Evolutionary conservation across 805 yeast genomes (phyloP).

Genomic region (Kuraishia ogatae): DNA sequence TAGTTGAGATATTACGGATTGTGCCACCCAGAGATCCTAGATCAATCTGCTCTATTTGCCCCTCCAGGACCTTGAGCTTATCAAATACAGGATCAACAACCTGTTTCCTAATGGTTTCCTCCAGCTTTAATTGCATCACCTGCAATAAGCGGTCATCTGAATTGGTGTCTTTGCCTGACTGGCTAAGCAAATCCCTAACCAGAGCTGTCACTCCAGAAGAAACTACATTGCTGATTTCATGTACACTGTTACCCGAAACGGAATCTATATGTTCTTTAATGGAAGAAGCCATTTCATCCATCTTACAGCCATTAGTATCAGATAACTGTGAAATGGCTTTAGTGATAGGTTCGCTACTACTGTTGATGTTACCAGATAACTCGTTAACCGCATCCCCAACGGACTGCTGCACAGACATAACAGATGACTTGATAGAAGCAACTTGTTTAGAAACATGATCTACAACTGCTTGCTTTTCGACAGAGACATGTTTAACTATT

Average conservation of each 20-base stretch:
- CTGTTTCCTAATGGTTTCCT: not conserved
- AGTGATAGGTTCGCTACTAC: not conserved
- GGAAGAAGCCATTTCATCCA: not conserved
- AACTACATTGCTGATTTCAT: not conserved
- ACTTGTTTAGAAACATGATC: not conserved
- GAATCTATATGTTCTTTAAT: not conserved
- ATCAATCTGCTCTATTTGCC: not conserved
- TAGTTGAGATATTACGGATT: not conserved
- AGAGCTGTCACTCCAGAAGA: not conserved
- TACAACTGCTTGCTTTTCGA: not conserved
- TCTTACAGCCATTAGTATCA: not conserved
- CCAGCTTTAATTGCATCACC: not conserved
- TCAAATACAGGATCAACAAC: not conserved
- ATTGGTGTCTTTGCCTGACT: not conserved
- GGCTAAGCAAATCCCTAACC: not conserved
- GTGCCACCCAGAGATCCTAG: not conserved
- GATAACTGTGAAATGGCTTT: not conserved
- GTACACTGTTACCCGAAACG: not conserved
- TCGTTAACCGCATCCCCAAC: not conserved
- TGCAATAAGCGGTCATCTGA: not conserved
- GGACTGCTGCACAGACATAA: not conserved
- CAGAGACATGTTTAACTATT: not conserved
- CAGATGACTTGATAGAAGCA: not conserved
- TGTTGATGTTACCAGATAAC: not conserved
- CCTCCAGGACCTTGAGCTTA: not conserved